phyloP scores from a whole-genome alignment of 2,329 filamentous ascomycete species.

The Verticillium isaacii region DNA sequence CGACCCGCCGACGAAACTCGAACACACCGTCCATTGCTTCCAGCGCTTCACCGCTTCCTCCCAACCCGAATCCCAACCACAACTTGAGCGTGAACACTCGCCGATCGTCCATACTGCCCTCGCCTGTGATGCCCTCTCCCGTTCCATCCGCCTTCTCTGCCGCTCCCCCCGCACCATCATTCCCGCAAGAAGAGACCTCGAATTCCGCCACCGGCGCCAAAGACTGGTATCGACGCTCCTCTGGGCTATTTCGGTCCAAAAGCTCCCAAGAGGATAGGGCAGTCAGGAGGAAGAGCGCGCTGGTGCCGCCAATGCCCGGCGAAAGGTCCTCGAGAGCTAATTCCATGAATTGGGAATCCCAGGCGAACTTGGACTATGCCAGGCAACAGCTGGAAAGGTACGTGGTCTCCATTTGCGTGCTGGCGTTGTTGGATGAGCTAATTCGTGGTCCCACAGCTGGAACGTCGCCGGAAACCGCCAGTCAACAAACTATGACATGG shows the following conservation, averaged over 20 bases:
- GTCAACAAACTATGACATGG: slow-evolving; percentile 37
- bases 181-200: slow-evolving; percentile 2
- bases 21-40: slow-evolving; percentile 23
- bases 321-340: slow-evolving; percentile 12
- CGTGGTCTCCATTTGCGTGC: background rate
- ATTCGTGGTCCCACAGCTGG: slow-evolving; percentile 20
- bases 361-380: slow-evolving; percentile 12
- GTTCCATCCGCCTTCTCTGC: background rate
- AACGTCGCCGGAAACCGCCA: slow-evolving; percentile 25
- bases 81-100: background rate
- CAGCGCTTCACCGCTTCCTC: slow-evolving; percentile 15
- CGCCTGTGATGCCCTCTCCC: slow-evolving; percentile 4
- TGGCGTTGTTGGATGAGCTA: slow-evolving; percentile 2
- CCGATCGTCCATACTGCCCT: background rate
- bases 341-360: slow-evolving; percentile 13
- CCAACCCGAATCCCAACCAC: slow-evolving; percentile 5
- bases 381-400: slow-evolving; percentile 13
- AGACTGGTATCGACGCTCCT: slow-evolving; percentile 6
- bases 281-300: slow-evolving; percentile 4
- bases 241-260: slow-evolving; percentile 12
- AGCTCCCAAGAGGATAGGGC: slow-evolving; percentile 9
- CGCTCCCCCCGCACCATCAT: background rate
- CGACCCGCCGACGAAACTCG: slow-evolving; percentile 21
- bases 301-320: slow-evolving; percentile 5
- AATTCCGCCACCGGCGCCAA: background rate